These are phyloP conservation scores for Colletotrichum sp. DNA, from an alignment of 2,329 filamentous ascomycete genomes.

Conservation along the genomic window DNA sequence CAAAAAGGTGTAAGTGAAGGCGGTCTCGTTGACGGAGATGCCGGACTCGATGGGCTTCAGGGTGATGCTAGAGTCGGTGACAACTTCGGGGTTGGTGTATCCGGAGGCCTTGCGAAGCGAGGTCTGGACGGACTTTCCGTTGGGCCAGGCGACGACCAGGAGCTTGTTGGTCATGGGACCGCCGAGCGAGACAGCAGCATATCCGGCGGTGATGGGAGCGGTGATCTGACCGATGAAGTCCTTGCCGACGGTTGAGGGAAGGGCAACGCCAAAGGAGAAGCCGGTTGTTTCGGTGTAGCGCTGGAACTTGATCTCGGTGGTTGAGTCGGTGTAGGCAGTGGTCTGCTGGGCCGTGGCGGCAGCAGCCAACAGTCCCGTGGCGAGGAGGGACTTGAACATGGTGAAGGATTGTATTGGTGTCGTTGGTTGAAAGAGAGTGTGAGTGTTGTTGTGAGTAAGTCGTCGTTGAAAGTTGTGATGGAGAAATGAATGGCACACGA, in stretches of 20 bases:
- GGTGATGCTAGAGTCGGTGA: constrained; percentile 37
- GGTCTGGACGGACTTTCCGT: constrained; percentile 38
- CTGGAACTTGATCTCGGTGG: constrained; percentile 16
- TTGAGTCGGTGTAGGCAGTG: background rate
- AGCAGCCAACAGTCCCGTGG: constrained; percentile 8
- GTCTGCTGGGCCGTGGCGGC: constrained; percentile 19
- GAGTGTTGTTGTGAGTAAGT: background rate
- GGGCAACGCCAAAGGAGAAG: constrained; percentile 13
- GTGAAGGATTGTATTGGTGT: background rate
- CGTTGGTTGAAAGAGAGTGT: background rate
- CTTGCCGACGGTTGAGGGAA: constrained; percentile 8
- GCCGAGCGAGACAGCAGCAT: constrained; percentile 34
- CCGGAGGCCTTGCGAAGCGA: constrained; percentile 28
- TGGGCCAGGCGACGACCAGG: constrained; percentile 49
- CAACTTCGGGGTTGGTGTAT: constrained; percentile 45
- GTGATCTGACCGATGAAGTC: constrained; percentile 23
- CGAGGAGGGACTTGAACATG: constrained; percentile 16
- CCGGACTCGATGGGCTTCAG: constrained; percentile 48
- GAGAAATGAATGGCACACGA: constrained; percentile 14
- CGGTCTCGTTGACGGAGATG: constrained; percentile 50
- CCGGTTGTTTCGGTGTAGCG: constrained; percentile 7
- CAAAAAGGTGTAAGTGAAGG: constrained; percentile 54
- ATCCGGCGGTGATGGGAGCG: constrained; percentile 12
- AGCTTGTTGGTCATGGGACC: constrained; percentile 47
- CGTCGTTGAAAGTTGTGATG: background rate